These are phyloP conservation scores for Penicillium frequentans DNA, from an alignment of 2,329 filamentous ascomycete species.

Conservation along the genomic window DNA sequence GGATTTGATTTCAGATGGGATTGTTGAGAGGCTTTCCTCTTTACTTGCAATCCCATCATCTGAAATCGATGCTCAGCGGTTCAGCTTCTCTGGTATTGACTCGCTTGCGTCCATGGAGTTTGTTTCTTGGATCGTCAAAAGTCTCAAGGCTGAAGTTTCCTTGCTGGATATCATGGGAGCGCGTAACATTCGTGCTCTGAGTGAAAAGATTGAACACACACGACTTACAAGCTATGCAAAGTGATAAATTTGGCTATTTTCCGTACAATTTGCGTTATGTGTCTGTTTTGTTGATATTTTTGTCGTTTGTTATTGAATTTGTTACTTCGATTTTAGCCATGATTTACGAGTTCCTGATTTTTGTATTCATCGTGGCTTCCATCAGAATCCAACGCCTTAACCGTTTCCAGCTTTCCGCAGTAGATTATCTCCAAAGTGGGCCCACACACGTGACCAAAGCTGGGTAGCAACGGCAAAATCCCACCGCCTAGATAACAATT, in stretches of 20 bases:
- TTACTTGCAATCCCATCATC: slow-evolving; percentile 26
- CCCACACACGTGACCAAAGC: slow-evolving; percentile 6
- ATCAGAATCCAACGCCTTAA: background rate
- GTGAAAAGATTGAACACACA: slow-evolving; percentile 16
- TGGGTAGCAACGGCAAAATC: slow-evolving; percentile 10
- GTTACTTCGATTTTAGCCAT: background rate
- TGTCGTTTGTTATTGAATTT: background rate
- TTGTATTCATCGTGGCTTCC: background rate
- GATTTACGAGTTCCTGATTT: background rate
- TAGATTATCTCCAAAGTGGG: background rate
- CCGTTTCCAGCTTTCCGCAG: background rate
- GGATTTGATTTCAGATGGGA: slow-evolving; percentile 12
- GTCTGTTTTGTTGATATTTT: background rate
- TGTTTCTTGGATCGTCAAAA: slow-evolving; percentile 29
- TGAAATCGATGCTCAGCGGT: slow-evolving; percentile 24
- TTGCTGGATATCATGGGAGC: slow-evolving; percentile 24
- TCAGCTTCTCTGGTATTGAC: slow-evolving; percentile 27
- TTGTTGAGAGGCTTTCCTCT: slow-evolving; percentile 17
- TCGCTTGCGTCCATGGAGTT: slow-evolving; percentile 34
- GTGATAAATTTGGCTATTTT: background rate
- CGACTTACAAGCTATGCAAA: slow-evolving; percentile 1
- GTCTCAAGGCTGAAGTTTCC: slow-evolving; percentile 26
- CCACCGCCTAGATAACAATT: slow-evolving; percentile 26
- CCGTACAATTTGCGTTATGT: background rate
- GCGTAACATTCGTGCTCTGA: slow-evolving; percentile 17